Evolutionary conservation across 2,329 filamentous ascomycete species (phyloP), one percentile per base, ranked within the genome.

Genomic region (Xylaria sp.): DNA sequence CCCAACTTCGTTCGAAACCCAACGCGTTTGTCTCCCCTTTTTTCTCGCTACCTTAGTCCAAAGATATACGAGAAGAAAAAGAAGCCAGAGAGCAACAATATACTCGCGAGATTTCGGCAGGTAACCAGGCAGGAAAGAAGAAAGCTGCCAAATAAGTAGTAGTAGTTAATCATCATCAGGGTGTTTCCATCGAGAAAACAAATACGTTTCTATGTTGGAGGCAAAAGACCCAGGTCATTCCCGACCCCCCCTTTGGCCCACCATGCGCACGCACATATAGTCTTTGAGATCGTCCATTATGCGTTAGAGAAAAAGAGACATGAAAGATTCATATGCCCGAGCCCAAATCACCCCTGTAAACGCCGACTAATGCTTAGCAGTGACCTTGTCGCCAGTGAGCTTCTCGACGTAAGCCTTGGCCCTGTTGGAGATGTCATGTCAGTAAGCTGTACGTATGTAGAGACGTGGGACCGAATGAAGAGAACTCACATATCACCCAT

Each of bases 401-500:
- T 84, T 84, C 75, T 88, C 85, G 64, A 88, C 83, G 67, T 87
- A 87, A 58, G 78, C 78, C 78, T 88, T 88, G 63, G 85, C 85
- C 80, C 84, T 87, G 68, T 72, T 58, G 56, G 62, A 42, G 37
- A 42, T 13, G 5, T 1, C 54, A 35, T 30, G 67, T 72, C 65
- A 75, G 72, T 46, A 66, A 35, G 37, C 7, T 42, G 37, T 42
- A 42, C 11, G 1, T 42, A 42, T 42, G 1, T 42, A 30, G 23
- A 30, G 2, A 16, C 16, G 1, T 16, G 16, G 16, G 16, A 16
- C 16, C 16, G 16, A 16, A 30, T 30, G 23, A 23, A 30, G 37
- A 39, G 37, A 13, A 85, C 91, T 82, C 79, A 95, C 92, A 96
- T 92, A 80, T 97, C 94, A 79, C 94, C 94, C 77, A 97, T 83